These are phyloP conservation scores for Zymoseptoria passerinii DNA, from an alignment of 2,329 filamentous ascomycete species.

Conservation along the genomic window DNA sequence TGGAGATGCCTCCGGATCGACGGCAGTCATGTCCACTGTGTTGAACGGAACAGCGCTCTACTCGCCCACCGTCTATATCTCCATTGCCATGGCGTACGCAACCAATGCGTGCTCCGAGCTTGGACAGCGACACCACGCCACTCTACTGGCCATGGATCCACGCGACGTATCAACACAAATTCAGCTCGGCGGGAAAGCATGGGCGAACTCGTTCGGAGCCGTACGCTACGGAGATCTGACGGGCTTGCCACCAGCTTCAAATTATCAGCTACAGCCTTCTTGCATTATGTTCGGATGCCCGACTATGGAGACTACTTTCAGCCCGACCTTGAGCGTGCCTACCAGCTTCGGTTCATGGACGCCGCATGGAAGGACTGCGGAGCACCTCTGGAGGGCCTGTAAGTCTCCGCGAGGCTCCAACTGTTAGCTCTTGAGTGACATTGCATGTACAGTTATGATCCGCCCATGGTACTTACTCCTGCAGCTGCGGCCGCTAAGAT, in stretches of 20 bases:
- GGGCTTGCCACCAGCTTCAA: constrained; percentile 2
- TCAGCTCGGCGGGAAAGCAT: constrained; percentile 6
- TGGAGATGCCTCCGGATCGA: neutral
- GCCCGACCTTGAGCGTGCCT: constrained; percentile 12
- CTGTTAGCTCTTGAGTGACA: too few species aligned
- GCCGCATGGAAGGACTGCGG: constrained; percentile 7
- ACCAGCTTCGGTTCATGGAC: constrained; percentile 7
- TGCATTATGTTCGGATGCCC: constrained; percentile 10
- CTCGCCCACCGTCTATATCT: constrained; percentile 15
- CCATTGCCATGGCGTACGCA: constrained; percentile 11
- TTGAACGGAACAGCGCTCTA: constrained; percentile 8
- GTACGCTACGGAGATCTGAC: constrained; percentile 11
- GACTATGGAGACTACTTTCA: constrained; percentile 9
- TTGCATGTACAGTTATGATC: too few species aligned
- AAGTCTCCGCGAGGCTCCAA: neutral
- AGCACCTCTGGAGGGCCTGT: constrained; percentile 8
- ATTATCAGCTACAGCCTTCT: constrained; percentile 9
- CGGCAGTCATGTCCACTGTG: neutral
- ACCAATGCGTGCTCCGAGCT: constrained; percentile 7
- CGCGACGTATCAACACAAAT: constrained; percentile 8
- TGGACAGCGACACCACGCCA: constrained; percentile 5
- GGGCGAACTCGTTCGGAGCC: constrained; percentile 1
- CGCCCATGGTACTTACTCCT: too few species aligned
- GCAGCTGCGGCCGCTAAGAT: too few species aligned
- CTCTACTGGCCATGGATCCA: constrained; percentile 10